Evolutionary conservation across 176 grass and related monocot species (phyloP).

Genomic region (Dactylis glomerata): DNA sequence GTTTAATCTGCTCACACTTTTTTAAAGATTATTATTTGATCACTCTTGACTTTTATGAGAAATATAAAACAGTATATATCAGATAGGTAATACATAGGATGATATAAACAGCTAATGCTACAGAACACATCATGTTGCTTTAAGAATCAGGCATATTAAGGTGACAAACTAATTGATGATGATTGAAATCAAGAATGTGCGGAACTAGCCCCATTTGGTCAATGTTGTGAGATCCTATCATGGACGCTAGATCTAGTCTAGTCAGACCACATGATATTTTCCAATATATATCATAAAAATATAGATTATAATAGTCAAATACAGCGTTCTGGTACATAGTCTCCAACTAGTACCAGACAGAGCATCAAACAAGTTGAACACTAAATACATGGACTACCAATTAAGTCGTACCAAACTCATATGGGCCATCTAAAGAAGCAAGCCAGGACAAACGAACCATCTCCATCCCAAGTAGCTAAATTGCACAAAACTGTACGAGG

Average conservation of each 20-base stretch:
- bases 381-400: neutral
- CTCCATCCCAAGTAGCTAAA: neutral
- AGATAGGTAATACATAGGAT: neutral
- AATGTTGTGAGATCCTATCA: neutral
- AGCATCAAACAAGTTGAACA: slow-evolving; percentile 16
- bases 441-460: neutral
- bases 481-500: neutral
- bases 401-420: neutral
- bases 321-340: neutral
- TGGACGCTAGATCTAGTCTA: slow-evolving; percentile 9
- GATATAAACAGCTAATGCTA: neutral
- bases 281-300: neutral
- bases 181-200: neutral
- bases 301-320: neutral
- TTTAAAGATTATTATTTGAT: neutral
- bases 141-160: neutral
- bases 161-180: slow-evolving; percentile 17
- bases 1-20: slow-evolving; percentile 21
- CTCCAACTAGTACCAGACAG: neutral
- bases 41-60: neutral
- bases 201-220: slow-evolving; percentile 11
- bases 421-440: neutral
- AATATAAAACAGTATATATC: neutral
- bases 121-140: neutral
- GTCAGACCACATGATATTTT: neutral